Percentiles rank a stretch among this genome's conserved stretches.
Conservation (phyloP, 2,329 filamentous ascomycete genomes). For the Chrysoporthe austroafricana region DNA sequence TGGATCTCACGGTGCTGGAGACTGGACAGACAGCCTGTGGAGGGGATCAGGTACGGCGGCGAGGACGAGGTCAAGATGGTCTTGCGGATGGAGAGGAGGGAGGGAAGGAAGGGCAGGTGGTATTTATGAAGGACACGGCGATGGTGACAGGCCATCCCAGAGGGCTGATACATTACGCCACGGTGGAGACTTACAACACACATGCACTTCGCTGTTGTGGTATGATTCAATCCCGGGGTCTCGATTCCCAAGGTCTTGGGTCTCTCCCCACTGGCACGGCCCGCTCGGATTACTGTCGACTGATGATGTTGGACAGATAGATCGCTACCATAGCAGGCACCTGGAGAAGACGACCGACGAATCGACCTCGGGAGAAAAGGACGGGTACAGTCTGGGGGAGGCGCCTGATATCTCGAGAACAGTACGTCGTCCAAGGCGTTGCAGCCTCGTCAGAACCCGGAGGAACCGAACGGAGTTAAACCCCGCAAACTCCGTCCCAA, state of each 20-base stretch:
- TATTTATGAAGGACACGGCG: not conserved
- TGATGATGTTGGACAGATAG: too few relatives aligned
- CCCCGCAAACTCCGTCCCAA: not conserved
- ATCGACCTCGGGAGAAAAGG: too few relatives aligned
- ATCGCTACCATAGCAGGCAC: too few relatives aligned
- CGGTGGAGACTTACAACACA: conserved; percentile 13
- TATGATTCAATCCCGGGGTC: not conserved
- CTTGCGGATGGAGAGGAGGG: not conserved
- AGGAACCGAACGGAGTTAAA: not conserved
- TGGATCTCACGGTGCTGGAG: not conserved
- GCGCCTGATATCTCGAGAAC: too few relatives aligned
- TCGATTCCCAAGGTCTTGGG: not conserved
- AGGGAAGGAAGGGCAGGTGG: not conserved
- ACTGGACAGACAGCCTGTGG: not conserved
- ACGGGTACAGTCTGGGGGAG: too few relatives aligned
- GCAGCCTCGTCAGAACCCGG: not conserved
- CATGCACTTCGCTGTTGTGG: not conserved
- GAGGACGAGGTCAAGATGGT: not conserved
- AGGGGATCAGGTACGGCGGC: not conserved
- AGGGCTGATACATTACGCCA: not conserved
- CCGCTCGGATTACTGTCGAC: not conserved
- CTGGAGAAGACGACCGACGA: too few relatives aligned
- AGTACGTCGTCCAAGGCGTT: not conserved
- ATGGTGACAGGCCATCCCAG: not conserved
- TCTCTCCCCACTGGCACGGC: not conserved